Conservation (phyloP, 768 basidiomycete species). For the Daedaleopsis sinensis region DNA sequence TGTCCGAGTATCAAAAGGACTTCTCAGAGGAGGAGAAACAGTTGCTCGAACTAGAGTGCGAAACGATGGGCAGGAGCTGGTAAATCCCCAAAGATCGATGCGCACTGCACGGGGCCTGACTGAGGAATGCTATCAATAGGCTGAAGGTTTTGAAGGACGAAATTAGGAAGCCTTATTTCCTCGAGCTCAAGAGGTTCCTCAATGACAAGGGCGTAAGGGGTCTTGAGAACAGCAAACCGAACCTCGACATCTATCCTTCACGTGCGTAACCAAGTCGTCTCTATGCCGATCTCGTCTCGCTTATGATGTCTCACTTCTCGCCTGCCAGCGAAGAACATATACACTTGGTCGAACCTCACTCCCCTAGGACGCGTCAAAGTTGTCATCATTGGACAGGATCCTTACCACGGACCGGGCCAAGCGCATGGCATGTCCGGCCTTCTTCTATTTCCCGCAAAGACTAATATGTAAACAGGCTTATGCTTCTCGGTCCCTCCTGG, state of each 20-base stretch:
- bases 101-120: not conserved
- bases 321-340: conserved; percentile 73
- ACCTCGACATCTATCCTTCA: conserved; percentile 73
- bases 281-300: not conserved
- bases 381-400: conserved; percentile 91
- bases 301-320: not conserved
- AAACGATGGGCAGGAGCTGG: conserved; percentile 78
- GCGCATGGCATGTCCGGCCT: conserved; percentile 67
- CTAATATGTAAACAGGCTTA: conserved; percentile 51
- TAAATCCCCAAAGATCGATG: conserved; percentile 30
- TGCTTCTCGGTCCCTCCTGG: conserved; percentile 91
- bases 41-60: conserved; percentile 68
- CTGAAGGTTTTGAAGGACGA: conserved; percentile 75
- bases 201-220: conserved; percentile 65
- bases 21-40: conserved; percentile 59
- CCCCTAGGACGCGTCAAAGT: conserved; percentile 84
- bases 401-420: conserved; percentile 79
- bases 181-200: conserved; percentile 69
- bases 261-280: conserved; percentile 47
- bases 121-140: conserved; percentile 42
- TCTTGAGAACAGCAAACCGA: conserved; percentile 45
- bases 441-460: conserved; percentile 1
- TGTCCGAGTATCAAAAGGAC: conserved; percentile 52
- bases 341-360: conserved; percentile 85
- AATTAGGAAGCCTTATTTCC: conserved; percentile 76